Percentiles rank a stretch among this genome's conserved stretches.
Evolutionary conservation across 257 asterid genomes (phyloP).

Genomic region (Catharanthus roseus): DNA sequence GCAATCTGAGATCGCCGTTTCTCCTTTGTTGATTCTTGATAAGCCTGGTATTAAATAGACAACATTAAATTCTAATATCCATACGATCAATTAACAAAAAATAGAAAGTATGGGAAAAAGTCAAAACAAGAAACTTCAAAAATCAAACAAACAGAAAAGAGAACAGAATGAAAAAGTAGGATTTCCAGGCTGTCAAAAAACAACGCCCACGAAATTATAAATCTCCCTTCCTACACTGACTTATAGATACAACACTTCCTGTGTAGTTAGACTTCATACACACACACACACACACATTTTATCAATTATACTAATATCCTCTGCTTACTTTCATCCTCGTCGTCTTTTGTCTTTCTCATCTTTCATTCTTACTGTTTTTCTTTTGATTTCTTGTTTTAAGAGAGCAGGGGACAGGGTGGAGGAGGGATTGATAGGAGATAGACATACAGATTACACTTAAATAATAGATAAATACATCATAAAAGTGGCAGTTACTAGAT

Average conservation of each 20-base stretch:
- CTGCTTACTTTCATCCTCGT: not conserved
- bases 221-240: not conserved
- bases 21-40: constrained; percentile 85
- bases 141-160: not conserved
- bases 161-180: not conserved
- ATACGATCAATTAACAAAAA: not conserved
- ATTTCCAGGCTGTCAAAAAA: not conserved
- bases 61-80: not conserved
- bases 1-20: constrained; percentile 82
- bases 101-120: not conserved
- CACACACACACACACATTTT: not conserved
- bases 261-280: not conserved
- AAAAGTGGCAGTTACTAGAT: not conserved
- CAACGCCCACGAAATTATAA: not conserved
- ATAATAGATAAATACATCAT: not conserved
- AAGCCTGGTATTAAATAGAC: constrained; percentile 44
- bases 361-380: not conserved
- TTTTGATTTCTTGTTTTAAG: too few relatives aligned
- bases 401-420: not conserved
- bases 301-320: not conserved
- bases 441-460: too few relatives aligned
- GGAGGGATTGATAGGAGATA: not conserved
- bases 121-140: not conserved
- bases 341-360: not conserved
- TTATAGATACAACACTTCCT: not conserved